Percentiles rank a stretch among this genome's conserved stretches.
Evolutionary conservation across 176 grass and related monocot species (phyloP).

Genomic region (Ampelocalamus luodianensis): DNA sequence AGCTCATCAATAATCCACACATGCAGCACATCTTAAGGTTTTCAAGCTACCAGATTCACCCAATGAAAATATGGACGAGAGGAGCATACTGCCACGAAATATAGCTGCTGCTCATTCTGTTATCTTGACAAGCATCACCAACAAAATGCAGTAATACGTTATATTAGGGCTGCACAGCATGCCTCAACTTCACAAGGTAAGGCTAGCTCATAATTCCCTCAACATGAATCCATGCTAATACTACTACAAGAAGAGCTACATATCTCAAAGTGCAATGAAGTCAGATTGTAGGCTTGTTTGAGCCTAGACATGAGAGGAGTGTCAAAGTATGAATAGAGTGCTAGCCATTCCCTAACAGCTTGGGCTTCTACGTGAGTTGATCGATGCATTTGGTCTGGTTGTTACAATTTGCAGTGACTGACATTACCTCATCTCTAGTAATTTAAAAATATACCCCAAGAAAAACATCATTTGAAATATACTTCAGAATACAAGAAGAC

Average conservation of each 20-base stretch:
- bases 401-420: neutral
- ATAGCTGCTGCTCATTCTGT: neutral
- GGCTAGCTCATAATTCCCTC: neutral
- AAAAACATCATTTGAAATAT: slow-evolving; percentile 11
- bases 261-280: neutral
- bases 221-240: neutral
- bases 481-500: neutral
- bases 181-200: too few species aligned
- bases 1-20: neutral
- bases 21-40: neutral
- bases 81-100: neutral
- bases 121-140: neutral
- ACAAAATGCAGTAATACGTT: neutral
- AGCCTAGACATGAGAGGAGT: neutral
- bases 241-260: neutral
- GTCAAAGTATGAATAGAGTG: neutral
- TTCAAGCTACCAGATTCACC: neutral
- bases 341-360: neutral
- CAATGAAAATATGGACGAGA: neutral
- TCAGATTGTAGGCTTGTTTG: neutral
- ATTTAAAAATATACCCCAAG: neutral
- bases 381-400: neutral
- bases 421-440: neutral
- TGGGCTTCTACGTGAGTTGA: neutral
- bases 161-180: too few species aligned